A percentile compares a stretch with the other conserved stretches of the same genome.
phyloP scores from a whole-genome alignment of 2,329 filamentous ascomycete genomes.

The Ploettnerulaceae sp. region DNA sequence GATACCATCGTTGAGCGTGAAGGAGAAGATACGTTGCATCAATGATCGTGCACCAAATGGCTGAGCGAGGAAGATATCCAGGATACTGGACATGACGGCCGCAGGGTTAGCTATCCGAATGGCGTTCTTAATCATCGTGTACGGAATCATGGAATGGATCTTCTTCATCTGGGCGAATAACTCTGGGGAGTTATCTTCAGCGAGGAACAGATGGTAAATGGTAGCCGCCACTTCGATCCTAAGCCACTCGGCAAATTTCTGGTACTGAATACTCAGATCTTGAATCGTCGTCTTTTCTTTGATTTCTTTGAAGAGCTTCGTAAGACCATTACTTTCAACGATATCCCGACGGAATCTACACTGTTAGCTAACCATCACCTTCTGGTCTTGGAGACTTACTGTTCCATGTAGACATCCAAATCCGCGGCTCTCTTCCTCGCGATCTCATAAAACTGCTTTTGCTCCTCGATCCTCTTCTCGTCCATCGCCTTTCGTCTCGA shows the following conservation, averaged over 20 bases:
- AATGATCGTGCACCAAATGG: conserved; percentile 87
- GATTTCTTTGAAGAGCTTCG: conserved; percentile 89
- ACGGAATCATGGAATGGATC: conserved; percentile 92
- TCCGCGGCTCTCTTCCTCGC: conserved; percentile 85
- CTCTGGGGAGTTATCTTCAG: conserved; percentile 96
- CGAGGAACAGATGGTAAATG: conserved; percentile 93
- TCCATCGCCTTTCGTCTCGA: conserved; percentile 75
- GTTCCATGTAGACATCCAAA: conserved; percentile 95
- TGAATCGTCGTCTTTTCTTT: conserved; percentile 81
- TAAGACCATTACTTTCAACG: conserved; percentile 73
- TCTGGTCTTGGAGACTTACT: conserved; percentile 48
- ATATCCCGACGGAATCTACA: conserved; percentile 60
- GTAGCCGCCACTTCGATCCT: conserved; percentile 96
- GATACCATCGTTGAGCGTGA: conserved; percentile 89
- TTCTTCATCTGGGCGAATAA: conserved; percentile 89
- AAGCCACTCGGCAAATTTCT: conserved; percentile 97
- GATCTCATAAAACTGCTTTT: conserved; percentile 92
- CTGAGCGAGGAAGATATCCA: conserved; percentile 93
- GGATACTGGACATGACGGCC: conserved; percentile 90
- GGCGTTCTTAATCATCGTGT: conserved; percentile 90
- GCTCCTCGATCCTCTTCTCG: conserved; percentile 83
- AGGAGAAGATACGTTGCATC: conserved; percentile 88
- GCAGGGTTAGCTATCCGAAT: conserved; percentile 95
- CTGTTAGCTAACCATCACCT: conserved; percentile 14
- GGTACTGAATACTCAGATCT: conserved; percentile 89